phyloP scores from a whole-genome alignment of 805 yeast species.

The Cyberlindnera misumaiensis region DNA sequence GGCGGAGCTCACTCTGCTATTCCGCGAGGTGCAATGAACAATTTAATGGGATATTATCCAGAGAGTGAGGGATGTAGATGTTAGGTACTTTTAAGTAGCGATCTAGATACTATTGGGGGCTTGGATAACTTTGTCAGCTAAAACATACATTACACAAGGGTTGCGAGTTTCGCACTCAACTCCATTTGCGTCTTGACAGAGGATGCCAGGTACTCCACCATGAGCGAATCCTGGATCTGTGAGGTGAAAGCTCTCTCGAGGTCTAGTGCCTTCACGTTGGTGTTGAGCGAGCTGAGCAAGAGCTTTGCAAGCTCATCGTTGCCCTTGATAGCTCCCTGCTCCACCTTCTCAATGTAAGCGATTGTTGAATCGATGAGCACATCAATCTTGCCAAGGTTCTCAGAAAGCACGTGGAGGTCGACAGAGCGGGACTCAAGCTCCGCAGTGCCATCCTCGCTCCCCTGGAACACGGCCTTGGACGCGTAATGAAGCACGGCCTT shows the following conservation, averaged over 20 bases:
- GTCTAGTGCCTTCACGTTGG: constrained; percentile 41
- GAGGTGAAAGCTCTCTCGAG: constrained; percentile 52
- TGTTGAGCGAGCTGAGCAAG: constrained; percentile 50
- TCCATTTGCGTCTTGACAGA: constrained; percentile 82
- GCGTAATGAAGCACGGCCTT: constrained; percentile 45
- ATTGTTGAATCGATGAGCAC: constrained; percentile 43
- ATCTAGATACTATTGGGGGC: not conserved
- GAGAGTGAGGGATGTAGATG: not conserved
- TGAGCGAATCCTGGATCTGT: constrained; percentile 72
- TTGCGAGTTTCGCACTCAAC: constrained; percentile 66
- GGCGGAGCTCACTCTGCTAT: constrained; percentile 33
- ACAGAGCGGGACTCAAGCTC: constrained; percentile 29
- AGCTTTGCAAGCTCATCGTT: constrained; percentile 59
- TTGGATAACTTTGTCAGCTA: not conserved
- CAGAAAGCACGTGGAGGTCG: constrained; percentile 39
- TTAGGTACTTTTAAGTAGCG: not conserved
- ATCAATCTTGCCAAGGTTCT: constrained; percentile 40
- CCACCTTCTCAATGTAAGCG: constrained; percentile 38
- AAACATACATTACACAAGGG: constrained; percentile 16
- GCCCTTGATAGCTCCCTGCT: constrained; percentile 37
- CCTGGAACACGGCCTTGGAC: constrained; percentile 30
- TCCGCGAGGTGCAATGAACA: constrained; percentile 14
- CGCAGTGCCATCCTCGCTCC: constrained; percentile 17
- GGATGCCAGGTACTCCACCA: constrained; percentile 76
- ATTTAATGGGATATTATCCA: not conserved